These are phyloP conservation scores for Diutina sp. DNA, from an alignment of 1,139 yeast species.

Conservation along the genomic window DNA sequence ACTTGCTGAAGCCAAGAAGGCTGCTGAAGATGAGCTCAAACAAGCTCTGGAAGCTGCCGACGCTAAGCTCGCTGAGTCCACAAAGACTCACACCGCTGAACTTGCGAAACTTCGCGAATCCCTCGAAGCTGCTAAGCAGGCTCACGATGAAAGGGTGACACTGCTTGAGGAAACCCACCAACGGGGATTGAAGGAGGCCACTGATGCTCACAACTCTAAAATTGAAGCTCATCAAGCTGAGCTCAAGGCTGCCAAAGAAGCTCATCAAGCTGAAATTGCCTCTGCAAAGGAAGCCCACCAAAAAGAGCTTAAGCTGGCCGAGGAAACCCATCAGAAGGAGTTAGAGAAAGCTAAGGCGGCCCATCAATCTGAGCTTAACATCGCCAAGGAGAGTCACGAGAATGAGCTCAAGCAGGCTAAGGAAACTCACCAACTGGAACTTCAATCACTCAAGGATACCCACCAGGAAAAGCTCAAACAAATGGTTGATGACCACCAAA, in stretches of 20 bases:
- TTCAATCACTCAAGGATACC: neutral
- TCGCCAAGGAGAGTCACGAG: neutral
- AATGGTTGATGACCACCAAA: neutral
- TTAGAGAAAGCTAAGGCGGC: neutral
- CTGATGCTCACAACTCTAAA: slow-evolving; percentile 1
- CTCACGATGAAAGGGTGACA: neutral
- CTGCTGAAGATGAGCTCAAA: neutral
- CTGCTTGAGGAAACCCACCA: neutral
- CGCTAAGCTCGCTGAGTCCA: neutral
- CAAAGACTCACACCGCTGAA: neutral
- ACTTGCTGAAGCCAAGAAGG: neutral
- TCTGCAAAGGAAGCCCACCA: neutral
- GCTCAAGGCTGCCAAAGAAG: neutral
- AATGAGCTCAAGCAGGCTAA: neutral
- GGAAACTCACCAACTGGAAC: neutral
- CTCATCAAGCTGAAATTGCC: neutral
- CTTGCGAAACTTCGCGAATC: slow-evolving; percentile 2
- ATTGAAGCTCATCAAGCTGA: neutral
- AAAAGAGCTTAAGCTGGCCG: neutral
- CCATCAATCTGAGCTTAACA: neutral
- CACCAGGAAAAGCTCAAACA: neutral
- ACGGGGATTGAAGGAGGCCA: neutral
- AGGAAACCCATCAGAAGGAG: neutral
- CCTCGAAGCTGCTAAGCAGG: neutral
- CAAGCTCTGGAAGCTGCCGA: neutral